Evolutionary conservation across 805 yeast genomes (phyloP), one percentile per base, ranked within the genome.

Genomic region (Nematodospora valgi): DNA sequence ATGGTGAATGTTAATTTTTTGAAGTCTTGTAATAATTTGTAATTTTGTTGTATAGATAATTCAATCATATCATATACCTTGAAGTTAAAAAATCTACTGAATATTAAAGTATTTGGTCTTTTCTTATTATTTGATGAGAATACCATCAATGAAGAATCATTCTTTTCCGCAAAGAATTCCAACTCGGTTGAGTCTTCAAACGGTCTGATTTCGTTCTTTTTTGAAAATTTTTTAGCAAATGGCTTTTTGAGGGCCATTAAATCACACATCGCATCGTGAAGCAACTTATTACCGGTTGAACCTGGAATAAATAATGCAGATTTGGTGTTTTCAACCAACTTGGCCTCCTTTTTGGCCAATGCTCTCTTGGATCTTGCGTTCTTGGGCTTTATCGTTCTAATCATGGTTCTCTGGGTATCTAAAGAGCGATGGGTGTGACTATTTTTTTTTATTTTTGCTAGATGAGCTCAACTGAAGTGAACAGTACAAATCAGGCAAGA

Each of bases 281-380:
- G 68, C 6, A 83, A 63, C 58, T 85, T 80, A 61, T 77, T 86
- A 30, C 89, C 70, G 12, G 87, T 82, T 35, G 84, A 66, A 11
- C 98, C 98, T 13, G 96, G 96, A 28, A 93, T 80, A 52, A 93
- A 93, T 38, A 93, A 72, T 0, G 96, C 97, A 36, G 79, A 75
- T 62, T 93, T 93, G 43, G 82, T 79, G 60, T 93, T 89, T 59
- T 93, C 98, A 6, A 83, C 83, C 30, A 87, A 60, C 63, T 88
- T 91, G 35, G 97, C 78, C 51, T 88, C 96, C 50, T 79, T 82
- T 52, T 84, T 83, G 44, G 88, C 95, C 45, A 89, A 58, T 5
- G 96, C 98, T 62, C 98, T 80, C 68, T 93, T 93, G 37, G 96
- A 78, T 55, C 98, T 87, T 36, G 96, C 96, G 55, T 82, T 93